phyloP scores from a whole-genome alignment of 306 rosid genomes.

The Cucurbita pepo region DNA sequence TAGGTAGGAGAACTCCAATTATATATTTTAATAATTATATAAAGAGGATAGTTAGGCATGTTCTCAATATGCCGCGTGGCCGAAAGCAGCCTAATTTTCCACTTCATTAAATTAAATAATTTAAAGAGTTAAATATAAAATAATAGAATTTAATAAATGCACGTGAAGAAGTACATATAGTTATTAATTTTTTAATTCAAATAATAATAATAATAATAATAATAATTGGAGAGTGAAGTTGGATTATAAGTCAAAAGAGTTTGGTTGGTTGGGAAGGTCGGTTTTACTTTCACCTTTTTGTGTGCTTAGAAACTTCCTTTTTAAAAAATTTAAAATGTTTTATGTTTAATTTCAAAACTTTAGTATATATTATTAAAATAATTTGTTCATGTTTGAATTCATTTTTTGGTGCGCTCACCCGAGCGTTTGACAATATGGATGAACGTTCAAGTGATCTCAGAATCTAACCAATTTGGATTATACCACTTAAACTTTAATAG shows the following conservation, averaged over 20 bases:
- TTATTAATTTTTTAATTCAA: background rate
- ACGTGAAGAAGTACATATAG: background rate
- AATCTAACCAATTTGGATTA: no score
- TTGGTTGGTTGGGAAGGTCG: background rate
- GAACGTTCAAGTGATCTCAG: no score
- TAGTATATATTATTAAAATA: background rate
- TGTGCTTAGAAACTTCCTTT: background rate
- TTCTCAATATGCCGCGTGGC: background rate
- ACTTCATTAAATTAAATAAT: background rate
- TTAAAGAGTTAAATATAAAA: background rate
- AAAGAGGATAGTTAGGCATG: background rate
- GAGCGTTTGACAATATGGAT: no score
- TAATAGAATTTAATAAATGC: background rate
- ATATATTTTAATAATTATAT: background rate
- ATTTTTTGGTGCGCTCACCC: no score
- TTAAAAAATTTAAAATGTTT: background rate
- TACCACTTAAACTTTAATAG: no score
- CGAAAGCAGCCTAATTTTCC: slow-evolving; percentile 2
- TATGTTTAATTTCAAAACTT: background rate
- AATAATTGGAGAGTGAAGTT: background rate
- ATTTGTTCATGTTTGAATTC: no score
- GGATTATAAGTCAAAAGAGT: background rate
- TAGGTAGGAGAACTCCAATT: background rate
- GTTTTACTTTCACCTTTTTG: background rate
- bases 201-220: no score